A percentile compares a stretch with the other conserved stretches of the same genome.
These are phyloP conservation scores for Curvularia spicifera DNA, from an alignment of 2,329 filamentous ascomycete species.

Conservation along the genomic window DNA sequence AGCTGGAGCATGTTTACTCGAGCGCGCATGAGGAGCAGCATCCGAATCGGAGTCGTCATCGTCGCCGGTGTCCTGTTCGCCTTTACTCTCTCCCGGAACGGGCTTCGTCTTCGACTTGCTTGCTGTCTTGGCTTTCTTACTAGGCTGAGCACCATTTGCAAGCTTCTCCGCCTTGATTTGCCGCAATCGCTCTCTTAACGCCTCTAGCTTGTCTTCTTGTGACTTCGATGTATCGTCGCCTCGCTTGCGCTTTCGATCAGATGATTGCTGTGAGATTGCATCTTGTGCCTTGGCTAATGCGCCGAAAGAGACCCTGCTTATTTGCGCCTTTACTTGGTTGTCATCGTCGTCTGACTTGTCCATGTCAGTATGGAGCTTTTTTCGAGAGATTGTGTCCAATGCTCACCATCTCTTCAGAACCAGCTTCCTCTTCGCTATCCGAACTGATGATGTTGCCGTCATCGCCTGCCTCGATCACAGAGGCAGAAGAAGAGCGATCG, in stretches of 20 bases:
- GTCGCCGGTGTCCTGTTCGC: constrained; percentile 45
- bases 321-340: constrained; percentile 52
- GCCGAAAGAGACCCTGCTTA: constrained; percentile 79
- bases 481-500: constrained; percentile 49
- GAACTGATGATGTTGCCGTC: constrained; percentile 47
- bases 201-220: constrained; percentile 56
- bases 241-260: constrained; percentile 53
- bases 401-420: constrained; percentile 36
- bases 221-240: constrained; percentile 47
- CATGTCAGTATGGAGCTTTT: constrained; percentile 16
- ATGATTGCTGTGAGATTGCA: constrained; percentile 57
- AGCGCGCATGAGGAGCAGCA: constrained; percentile 53
- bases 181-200: constrained; percentile 53
- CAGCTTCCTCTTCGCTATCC: constrained; percentile 37
- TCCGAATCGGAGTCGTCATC: constrained; percentile 41
- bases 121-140: constrained; percentile 28
- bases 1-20: constrained; percentile 87
- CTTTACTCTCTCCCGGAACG: constrained; percentile 20
- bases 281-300: constrained; percentile 87
- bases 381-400: not conserved
- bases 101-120: constrained; percentile 26
- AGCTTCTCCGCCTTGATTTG: constrained; percentile 53
- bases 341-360: constrained; percentile 46
- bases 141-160: constrained; percentile 29
- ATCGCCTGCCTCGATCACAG: constrained; percentile 48